These are phyloP conservation scores for Thalassia testudinum DNA, from an alignment of 116 monocot species.

Conservation along the genomic window DNA sequence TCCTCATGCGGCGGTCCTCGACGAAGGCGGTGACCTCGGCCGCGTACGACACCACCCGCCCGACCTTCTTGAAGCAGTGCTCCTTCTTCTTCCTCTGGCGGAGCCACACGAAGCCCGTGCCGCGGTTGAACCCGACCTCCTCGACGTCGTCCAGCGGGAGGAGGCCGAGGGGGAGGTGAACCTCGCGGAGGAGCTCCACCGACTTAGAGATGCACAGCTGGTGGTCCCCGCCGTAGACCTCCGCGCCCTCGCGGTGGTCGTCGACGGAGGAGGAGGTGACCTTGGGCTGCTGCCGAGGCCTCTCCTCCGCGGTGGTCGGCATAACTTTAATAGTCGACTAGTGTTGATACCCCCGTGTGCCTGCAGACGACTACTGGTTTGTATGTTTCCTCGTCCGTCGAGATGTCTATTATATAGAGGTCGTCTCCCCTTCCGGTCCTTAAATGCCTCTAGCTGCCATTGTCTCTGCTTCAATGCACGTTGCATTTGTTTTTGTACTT, in stretches of 20 bases:
- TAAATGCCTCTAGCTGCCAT: no score
- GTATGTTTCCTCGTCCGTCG: no score
- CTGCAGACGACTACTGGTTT: no score
- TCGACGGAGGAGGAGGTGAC: background rate
- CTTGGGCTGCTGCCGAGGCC: no score
- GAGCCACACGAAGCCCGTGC: conserved; percentile 18
- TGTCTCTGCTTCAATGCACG: no score
- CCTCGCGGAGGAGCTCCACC: conserved; percentile 7
- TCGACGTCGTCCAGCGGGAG: conserved; percentile 17
- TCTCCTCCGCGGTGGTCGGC: no score
- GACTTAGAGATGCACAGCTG: conserved; percentile 7
- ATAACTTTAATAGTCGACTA: no score
- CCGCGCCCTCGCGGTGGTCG: conserved; percentile 10
- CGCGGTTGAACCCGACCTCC: conserved; percentile 16
- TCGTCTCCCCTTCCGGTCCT: no score
- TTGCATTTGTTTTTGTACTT: no score
- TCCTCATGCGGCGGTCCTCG: conserved; percentile 8
- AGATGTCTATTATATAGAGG: no score
- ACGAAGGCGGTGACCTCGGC: conserved; percentile 20
- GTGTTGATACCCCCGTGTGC: no score
- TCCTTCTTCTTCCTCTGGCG: conserved; percentile 12
- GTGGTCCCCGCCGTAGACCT: conserved; percentile 6
- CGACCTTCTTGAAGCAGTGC: conserved; percentile 12
- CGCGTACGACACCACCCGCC: conserved; percentile 10
- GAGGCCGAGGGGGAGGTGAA: conserved; percentile 10